Percentiles rank a stretch among this genome's conserved stretches.
These are phyloP conservation scores for Yamadazyma membranifaciens DNA, from an alignment of 1,139 yeast genomes.

Conservation along the genomic window DNA sequence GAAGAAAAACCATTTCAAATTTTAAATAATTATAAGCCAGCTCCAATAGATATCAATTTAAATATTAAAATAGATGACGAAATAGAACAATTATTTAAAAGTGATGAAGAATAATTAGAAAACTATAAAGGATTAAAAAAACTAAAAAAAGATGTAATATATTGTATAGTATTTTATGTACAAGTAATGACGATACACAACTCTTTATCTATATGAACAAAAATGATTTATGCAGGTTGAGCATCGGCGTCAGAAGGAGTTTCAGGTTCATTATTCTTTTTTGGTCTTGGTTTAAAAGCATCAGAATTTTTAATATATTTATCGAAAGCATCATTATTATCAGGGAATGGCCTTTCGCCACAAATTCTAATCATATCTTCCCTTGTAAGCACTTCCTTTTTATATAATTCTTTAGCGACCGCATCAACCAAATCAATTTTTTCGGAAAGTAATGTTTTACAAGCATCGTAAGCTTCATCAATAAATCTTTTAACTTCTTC, in stretches of 20 bases:
- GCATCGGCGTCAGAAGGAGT: slow-evolving; percentile 5
- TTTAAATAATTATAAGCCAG: background rate
- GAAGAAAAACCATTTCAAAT: slow-evolving; percentile 1
- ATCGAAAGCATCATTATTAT: slow-evolving; percentile 78
- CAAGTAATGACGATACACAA: slow-evolving; percentile 1
- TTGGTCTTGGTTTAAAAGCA: slow-evolving; percentile 31
- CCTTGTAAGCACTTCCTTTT: slow-evolving; percentile 73
- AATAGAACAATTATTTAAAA: slow-evolving; percentile 6
- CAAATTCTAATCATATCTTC: slow-evolving; percentile 75
- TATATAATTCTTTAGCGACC: slow-evolving; percentile 66
- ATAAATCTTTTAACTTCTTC: slow-evolving; percentile 63
- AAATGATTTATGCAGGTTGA: slow-evolving; percentile 4
- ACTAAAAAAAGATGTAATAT: background rate
- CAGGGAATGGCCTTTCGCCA: slow-evolving; percentile 77
- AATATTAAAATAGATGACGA: slow-evolving; percentile 3
- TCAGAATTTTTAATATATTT: slow-evolving; percentile 59
- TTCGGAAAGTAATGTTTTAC: slow-evolving; percentile 54
- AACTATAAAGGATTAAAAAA: no score
- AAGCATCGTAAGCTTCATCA: slow-evolving; percentile 49
- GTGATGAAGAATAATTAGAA: slow-evolving; percentile 1
- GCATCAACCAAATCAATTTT: slow-evolving; percentile 61
- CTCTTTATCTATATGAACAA: background rate
- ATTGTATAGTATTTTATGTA: slow-evolving; percentile 5
- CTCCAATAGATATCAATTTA: background rate
- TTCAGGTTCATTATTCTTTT: slow-evolving; percentile 4